phyloP scores from a whole-genome alignment of 257 asterid species.

The Jasminum sambac region DNA sequence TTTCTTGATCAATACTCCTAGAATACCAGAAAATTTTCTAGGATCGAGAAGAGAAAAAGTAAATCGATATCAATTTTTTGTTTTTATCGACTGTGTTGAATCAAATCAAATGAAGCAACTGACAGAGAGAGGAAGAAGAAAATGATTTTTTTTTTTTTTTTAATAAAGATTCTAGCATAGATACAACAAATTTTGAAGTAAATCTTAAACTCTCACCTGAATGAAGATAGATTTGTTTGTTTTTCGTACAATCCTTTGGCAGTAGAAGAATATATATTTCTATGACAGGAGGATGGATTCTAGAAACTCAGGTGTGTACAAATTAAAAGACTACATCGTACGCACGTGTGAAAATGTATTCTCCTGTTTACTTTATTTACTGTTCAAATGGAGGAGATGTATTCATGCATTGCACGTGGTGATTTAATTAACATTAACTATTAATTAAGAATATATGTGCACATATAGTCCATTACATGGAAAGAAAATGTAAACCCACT shows the following conservation, averaged over 20 bases:
- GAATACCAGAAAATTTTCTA: no score
- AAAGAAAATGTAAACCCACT: background rate
- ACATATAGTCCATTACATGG: background rate
- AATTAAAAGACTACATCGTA: background rate
- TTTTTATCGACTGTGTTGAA: no score
- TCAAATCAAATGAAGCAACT: no score
- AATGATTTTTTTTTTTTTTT: no score
- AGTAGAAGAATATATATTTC: background rate
- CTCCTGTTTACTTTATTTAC: background rate
- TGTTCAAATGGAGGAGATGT: background rate
- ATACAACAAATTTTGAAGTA: no score
- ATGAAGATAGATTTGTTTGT: background rate
- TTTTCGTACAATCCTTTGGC: background rate
- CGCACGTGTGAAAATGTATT: background rate
- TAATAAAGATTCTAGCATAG: no score
- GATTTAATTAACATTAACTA: background rate
- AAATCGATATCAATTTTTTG: no score
- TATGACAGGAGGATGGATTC: background rate
- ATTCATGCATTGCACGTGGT: background rate
- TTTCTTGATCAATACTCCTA: no score
- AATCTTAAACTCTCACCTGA: background rate
- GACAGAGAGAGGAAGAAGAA: no score
- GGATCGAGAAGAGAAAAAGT: no score
- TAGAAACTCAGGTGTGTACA: background rate
- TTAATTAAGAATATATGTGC: no score